Evolutionary conservation across 2,329 filamentous ascomycete species (phyloP).

Genomic region (Cladosporium sp.): DNA sequence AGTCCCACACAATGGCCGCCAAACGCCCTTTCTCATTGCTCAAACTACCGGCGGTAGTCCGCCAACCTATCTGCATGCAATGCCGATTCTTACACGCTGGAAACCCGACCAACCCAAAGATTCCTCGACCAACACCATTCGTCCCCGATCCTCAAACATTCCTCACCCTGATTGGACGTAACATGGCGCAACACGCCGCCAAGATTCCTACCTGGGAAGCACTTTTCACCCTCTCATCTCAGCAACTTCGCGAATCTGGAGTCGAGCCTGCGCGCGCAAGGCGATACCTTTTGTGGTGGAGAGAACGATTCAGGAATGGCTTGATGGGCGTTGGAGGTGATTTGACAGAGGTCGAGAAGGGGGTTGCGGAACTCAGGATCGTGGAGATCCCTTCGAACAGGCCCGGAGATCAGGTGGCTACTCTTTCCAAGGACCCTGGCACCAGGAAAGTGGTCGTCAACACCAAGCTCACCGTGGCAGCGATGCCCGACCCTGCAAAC

Average conservation of each 20-base stretch:
- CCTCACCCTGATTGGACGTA: constrained; percentile 84
- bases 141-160: constrained; percentile 83
- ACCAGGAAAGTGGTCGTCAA: constrained; percentile 60
- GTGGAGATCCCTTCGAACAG: constrained; percentile 49
- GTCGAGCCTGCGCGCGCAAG: constrained; percentile 80
- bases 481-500: constrained; percentile 36
- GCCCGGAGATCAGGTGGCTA: constrained; percentile 32
- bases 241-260: constrained; percentile 75
- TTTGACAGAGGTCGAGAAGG: constrained; percentile 65
- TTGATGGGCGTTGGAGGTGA: constrained; percentile 79
- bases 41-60: constrained; percentile 20
- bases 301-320: constrained; percentile 76
- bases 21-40: constrained; percentile 25
- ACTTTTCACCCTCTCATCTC: constrained; percentile 75
- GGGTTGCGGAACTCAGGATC: constrained; percentile 55
- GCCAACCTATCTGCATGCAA: constrained; percentile 15
- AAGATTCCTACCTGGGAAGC: constrained; percentile 91
- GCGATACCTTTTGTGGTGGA: constrained; percentile 81
- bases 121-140: constrained; percentile 74
- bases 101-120: constrained; percentile 37
- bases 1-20: constrained; percentile 23
- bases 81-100: constrained; percentile 21
- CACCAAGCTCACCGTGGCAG: constrained; percentile 38
- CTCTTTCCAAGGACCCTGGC: constrained; percentile 51
- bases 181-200: constrained; percentile 71